Percentiles rank a stretch among this genome's conserved stretches.
Evolutionary conservation across 768 basidiomycete species (phyloP).

Genomic region (Phanerochaete carnosa): DNA sequence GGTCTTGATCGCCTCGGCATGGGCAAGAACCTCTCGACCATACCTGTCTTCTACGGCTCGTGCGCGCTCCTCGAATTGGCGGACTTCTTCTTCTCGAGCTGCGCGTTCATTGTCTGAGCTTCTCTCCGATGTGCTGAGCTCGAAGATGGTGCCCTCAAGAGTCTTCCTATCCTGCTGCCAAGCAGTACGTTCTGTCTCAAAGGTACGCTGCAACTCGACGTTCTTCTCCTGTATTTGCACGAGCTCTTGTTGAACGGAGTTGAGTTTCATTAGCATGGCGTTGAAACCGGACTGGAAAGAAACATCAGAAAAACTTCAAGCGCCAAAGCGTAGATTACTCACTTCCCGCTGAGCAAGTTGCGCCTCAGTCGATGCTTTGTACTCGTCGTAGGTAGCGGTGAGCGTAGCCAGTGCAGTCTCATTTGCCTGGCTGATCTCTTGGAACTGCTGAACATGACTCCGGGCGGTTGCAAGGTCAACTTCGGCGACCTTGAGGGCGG

Average conservation of each 20-base stretch:
- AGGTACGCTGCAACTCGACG: constrained; percentile 55
- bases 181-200: constrained; percentile 65
- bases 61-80: constrained; percentile 63
- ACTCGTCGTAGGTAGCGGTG: constrained; percentile 76
- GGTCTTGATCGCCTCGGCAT: constrained; percentile 80
- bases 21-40: constrained; percentile 75
- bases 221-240: constrained; percentile 44
- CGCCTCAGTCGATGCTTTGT: constrained; percentile 68
- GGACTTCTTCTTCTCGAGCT: constrained; percentile 63
- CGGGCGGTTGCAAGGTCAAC: constrained; percentile 70
- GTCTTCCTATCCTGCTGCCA: constrained; percentile 80
- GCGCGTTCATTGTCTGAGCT: constrained; percentile 59
- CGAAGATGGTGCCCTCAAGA: constrained; percentile 79
- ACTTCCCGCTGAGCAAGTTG: constrained; percentile 70
- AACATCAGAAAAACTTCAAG: neutral
- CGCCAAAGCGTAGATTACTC: constrained; percentile 13
- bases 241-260: constrained; percentile 51
- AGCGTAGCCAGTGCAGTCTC: constrained; percentile 72
- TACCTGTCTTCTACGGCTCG: constrained; percentile 81
- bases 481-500: constrained; percentile 72
- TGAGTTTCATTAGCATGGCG: constrained; percentile 61
- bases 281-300: constrained; percentile 54
- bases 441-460: constrained; percentile 78
- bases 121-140: constrained; percentile 74
- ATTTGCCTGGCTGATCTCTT: constrained; percentile 79